phyloP scores from a whole-genome alignment of 2,329 filamentous ascomycete species.

The Orbilia quercus region DNA sequence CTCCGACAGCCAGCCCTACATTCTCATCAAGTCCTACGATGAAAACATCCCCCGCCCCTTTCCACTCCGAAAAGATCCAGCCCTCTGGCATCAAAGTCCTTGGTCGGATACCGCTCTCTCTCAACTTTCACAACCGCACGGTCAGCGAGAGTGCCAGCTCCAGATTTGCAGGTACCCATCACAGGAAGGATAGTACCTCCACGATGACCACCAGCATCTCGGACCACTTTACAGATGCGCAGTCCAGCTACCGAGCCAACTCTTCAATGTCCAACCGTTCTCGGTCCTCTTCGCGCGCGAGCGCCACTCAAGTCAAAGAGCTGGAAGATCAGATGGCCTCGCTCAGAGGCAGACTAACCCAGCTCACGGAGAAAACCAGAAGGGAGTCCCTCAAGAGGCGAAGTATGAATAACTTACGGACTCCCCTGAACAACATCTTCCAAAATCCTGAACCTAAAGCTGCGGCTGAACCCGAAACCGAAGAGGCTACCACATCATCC shows the following conservation, averaged over 20 bases:
- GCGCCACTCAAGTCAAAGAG: slow-evolving; percentile 50
- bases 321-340: slow-evolving; percentile 54
- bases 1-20: slow-evolving; percentile 18
- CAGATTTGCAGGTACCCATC: slow-evolving; percentile 27
- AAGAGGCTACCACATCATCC: slow-evolving; percentile 12
- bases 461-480: slow-evolving; percentile 12
- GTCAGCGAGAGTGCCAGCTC: slow-evolving; percentile 54
- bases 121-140: slow-evolving; percentile 53
- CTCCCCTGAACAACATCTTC: slow-evolving; percentile 54
- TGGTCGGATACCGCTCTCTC: slow-evolving; percentile 37
- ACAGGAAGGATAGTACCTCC: slow-evolving; percentile 45
- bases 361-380: slow-evolving; percentile 52
- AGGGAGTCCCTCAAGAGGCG: slow-evolving; percentile 47
- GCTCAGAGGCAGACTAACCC: slow-evolving; percentile 43
- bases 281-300: slow-evolving; percentile 49
- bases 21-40: slow-evolving; percentile 24
- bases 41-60: slow-evolving; percentile 10
- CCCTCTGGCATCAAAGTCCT: slow-evolving; percentile 48
- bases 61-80: slow-evolving; percentile 23
- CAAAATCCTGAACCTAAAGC: slow-evolving; percentile 24
- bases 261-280: slow-evolving; percentile 51
- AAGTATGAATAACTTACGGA: slow-evolving; percentile 51
- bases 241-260: slow-evolving; percentile 38
- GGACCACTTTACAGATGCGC: slow-evolving; percentile 44
- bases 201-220: slow-evolving; percentile 51